A percentile compares a stretch with the other conserved stretches of the same genome.
Evolutionary conservation across 2,329 filamentous ascomycete genomes (phyloP).

Genomic region (Zymoseptoria passerinii): DNA sequence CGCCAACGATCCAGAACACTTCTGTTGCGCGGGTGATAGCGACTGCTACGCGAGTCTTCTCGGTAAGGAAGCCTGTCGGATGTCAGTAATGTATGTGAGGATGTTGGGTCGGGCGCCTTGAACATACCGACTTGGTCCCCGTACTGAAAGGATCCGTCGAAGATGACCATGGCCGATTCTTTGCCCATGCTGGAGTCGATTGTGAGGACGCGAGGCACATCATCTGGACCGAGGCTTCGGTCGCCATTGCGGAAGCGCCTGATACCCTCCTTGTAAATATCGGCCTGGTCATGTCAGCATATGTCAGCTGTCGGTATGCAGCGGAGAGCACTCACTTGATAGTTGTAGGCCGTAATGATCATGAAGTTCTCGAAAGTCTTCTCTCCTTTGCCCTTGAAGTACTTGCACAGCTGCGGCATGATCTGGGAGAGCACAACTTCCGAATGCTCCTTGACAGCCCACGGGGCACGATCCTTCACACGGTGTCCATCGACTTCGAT

Average conservation of each 20-base stretch:
- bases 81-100: neutral
- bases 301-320: too few relatives aligned
- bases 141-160: constrained; percentile 9
- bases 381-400: constrained; percentile 3
- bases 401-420: constrained; percentile 6
- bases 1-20: constrained; percentile 18
- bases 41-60: constrained; percentile 13
- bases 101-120: neutral
- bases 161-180: constrained; percentile 11
- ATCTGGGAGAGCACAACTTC: constrained; percentile 11
- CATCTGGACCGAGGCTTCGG: neutral
- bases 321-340: constrained; percentile 6
- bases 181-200: constrained; percentile 14
- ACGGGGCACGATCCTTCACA: constrained; percentile 1
- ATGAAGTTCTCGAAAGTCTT: constrained; percentile 10
- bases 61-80: constrained; percentile 11
- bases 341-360: constrained; percentile 11
- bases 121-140: too few relatives aligned
- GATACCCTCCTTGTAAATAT: too few relatives aligned
- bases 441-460: constrained; percentile 5
- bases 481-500: constrained; percentile 9
- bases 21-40: constrained; percentile 18
- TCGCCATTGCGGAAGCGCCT: too few relatives aligned
- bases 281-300: too few relatives aligned
- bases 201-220: constrained; percentile 12